Evolutionary conservation across 306 rosid species (phyloP), one percentile per base, ranked within the genome.

Genomic region (Lablab purpureus): DNA sequence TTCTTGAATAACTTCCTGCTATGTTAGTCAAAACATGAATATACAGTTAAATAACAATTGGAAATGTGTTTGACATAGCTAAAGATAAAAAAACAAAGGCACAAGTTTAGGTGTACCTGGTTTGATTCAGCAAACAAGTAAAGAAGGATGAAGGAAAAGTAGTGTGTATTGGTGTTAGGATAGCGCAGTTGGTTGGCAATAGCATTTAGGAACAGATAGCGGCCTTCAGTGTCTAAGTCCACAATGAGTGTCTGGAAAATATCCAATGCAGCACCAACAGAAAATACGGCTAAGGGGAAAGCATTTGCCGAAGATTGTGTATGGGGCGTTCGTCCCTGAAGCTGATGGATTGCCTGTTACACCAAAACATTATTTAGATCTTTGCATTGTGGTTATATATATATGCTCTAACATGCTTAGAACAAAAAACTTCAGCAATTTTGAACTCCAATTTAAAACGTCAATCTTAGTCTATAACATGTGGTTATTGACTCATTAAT

Each of bases 131-230:
- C 91, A 82, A 96, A 96, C 87, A 96, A 86, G 88, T 89, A 93
- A 4, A 96, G 90, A 81, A 96, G 94, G 82, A 96, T 90, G 84
- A 96, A 96, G 69, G 97, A 93, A 45, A 96, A 96, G 90, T 96
- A 96, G 78, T 96, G 98, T 0, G 99, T 96, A 72, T 96, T 98
- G 18, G 99, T 96, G 71, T 96, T 96, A 7, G 99, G 99, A 84
- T 93, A 96, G 7, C 99, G 98, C 22, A 96, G 91, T 86, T 96
- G 99, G 88, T 96, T 96, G 15, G 99, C 99, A 41, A 93, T 88
- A 0, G 99, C 99, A 82, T 96, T 96, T 10, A 96, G 89, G 87
- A 96, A 96, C 67, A 96, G 98, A 86, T 96, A 93, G 15, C 99
- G 98, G 63, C 99, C 99, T 87, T 95, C 99, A 0, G 98, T 93